A percentile compares a stretch with the other conserved stretches of the same genome.
These are phyloP conservation scores for Pyrenochaeta sp. DNA, from an alignment of 2,329 filamentous ascomycete genomes.

Conservation along the genomic window DNA sequence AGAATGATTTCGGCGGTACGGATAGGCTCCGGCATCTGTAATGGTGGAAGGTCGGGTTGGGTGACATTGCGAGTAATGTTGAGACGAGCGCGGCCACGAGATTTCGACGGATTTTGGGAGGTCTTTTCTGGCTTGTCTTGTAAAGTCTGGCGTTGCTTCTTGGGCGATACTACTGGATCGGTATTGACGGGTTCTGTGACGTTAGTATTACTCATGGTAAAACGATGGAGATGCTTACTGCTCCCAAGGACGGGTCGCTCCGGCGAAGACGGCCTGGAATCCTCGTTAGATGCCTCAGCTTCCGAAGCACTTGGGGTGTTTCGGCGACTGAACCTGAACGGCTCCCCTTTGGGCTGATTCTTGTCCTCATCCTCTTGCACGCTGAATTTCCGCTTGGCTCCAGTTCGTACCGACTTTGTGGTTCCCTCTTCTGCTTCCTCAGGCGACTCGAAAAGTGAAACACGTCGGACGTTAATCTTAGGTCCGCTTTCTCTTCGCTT, in stretches of 20 bases:
- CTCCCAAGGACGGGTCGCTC: slow-evolving; percentile 52
- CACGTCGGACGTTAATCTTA: slow-evolving; percentile 53
- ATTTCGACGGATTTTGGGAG: slow-evolving; percentile 25
- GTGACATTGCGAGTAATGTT: slow-evolving; percentile 36
- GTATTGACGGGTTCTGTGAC: slow-evolving; percentile 60
- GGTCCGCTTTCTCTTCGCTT: slow-evolving; percentile 61
- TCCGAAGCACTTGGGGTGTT: slow-evolving; percentile 26
- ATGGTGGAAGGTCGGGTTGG: slow-evolving; percentile 26
- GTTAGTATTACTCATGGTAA: slow-evolving; percentile 25
- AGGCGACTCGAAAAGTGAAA: slow-evolving; percentile 54
- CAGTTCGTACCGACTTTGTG: slow-evolving; percentile 52
- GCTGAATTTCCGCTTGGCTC: slow-evolving; percentile 66
- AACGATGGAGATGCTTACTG: slow-evolving; percentile 45
- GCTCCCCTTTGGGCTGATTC: slow-evolving; percentile 43
- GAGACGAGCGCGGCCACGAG: slow-evolving; percentile 32
- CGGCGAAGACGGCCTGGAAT: slow-evolving; percentile 27
- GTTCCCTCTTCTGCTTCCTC: slow-evolving; percentile 42
- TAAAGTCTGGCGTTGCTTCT: slow-evolving; percentile 46
- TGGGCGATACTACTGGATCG: slow-evolving; percentile 54
- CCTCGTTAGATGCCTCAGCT: slow-evolving; percentile 24
- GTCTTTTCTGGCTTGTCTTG: slow-evolving; percentile 42
- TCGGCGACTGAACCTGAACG: slow-evolving; percentile 59
- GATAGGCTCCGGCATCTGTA: slow-evolving; percentile 32
- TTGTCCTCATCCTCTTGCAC: slow-evolving; percentile 60
- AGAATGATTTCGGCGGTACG: slow-evolving; percentile 40